These are phyloP conservation scores for Phytophthora fragariaefolia DNA, from an alignment of 352 stramenopile species.

Conservation along the genomic window DNA sequence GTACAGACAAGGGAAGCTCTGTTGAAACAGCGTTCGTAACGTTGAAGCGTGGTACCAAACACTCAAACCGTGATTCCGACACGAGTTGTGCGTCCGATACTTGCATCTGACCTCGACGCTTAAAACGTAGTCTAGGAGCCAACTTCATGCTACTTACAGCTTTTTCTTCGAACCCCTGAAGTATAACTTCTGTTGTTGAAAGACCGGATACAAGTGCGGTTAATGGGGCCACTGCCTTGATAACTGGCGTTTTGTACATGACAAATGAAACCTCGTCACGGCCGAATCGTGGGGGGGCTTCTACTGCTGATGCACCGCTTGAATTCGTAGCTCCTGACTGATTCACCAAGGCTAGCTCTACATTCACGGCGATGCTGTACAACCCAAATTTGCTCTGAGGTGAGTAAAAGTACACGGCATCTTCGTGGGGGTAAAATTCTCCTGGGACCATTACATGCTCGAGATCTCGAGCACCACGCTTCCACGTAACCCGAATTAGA, in stretches of 20 bases:
- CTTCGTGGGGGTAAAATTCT: conserved; percentile 69
- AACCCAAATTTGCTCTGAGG: conserved; percentile 80
- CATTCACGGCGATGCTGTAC: conserved; percentile 62
- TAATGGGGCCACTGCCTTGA: conserved; percentile 59
- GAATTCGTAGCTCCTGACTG: not conserved
- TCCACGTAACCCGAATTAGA: conserved; percentile 63
- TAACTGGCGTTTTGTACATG: conserved; percentile 66
- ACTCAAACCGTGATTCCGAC: conserved; percentile 55
- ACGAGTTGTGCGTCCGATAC: conserved; percentile 54
- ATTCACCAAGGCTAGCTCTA: conserved; percentile 54
- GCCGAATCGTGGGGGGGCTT: conserved; percentile 46
- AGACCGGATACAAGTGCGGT: conserved; percentile 52
- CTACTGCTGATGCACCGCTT: not conserved
- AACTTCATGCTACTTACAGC: conserved; percentile 43
- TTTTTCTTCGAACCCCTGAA: conserved; percentile 74
- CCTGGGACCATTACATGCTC: conserved; percentile 60
- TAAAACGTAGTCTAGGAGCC: conserved; percentile 67
- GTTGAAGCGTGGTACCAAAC: conserved; percentile 69
- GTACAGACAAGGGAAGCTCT: conserved; percentile 27
- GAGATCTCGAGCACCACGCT: conserved; percentile 61
- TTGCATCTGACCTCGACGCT: conserved; percentile 78
- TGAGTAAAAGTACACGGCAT: conserved; percentile 78
- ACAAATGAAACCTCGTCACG: conserved; percentile 75
- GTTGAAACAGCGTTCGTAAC: conserved; percentile 53
- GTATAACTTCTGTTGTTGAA: conserved; percentile 55